A percentile compares a stretch with the other conserved stretches of the same genome.
Conservation (phyloP, 768 basidiomycete genomes). For the Leccinum longicurvipes region DNA sequence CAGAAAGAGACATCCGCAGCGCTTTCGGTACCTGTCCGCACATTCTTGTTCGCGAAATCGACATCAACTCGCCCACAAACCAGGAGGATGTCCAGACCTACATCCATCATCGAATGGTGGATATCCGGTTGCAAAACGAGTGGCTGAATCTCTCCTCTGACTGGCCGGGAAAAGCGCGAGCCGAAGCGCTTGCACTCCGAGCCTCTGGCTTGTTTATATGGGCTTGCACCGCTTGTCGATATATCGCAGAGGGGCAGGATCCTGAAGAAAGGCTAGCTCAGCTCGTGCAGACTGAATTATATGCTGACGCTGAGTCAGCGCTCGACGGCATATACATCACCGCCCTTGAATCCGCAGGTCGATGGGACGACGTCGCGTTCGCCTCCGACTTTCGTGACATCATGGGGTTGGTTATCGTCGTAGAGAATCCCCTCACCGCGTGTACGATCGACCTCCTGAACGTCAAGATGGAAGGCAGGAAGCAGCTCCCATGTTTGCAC, state of each 20-base stretch:
- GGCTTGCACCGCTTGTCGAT: constrained; percentile 33
- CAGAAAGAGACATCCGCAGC: constrained; percentile 27
- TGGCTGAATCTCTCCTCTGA: constrained; percentile 25
- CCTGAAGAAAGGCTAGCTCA: constrained; percentile 29
- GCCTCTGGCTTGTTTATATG: constrained; percentile 34
- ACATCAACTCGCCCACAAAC: constrained; percentile 26
- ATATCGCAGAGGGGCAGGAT: constrained; percentile 30
- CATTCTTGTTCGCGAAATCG: constrained; percentile 21
- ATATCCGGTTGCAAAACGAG: constrained; percentile 27
- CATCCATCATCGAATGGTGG: constrained; percentile 25
- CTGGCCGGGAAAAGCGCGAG: constrained; percentile 27
- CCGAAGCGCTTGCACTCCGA: constrained; percentile 20
- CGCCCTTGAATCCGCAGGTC: constrained; percentile 29
- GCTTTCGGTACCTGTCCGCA: constrained; percentile 11
- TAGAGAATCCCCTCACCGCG: constrained; percentile 26
- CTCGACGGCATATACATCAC: constrained; percentile 30
- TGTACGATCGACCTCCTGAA: constrained; percentile 28
- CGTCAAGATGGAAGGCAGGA: constrained; percentile 5
- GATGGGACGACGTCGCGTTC: constrained; percentile 30
- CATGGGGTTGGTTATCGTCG: constrained; percentile 30
- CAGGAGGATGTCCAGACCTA: constrained; percentile 24
- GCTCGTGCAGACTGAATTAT: constrained; percentile 20
- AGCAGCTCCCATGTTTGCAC: constrained; percentile 27
- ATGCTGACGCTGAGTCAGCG: constrained; percentile 25
- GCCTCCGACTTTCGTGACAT: constrained; percentile 31